These are phyloP conservation scores for Pseudogymnoascus sp. DNA, from an alignment of 2,329 filamentous ascomycete genomes.

Conservation along the genomic window DNA sequence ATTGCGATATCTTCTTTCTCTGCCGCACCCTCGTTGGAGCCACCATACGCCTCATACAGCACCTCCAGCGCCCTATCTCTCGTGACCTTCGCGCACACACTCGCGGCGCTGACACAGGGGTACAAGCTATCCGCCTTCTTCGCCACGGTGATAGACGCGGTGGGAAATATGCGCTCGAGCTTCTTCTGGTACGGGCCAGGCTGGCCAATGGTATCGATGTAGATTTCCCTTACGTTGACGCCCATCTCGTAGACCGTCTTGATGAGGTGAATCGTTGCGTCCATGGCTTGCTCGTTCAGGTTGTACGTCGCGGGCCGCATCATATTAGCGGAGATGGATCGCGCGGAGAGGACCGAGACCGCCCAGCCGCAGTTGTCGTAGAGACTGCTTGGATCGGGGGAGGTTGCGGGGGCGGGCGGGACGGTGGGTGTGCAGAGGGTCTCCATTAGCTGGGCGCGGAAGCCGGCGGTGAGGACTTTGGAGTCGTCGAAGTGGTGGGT, in stretches of 20 bases:
- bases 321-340: conserved; percentile 32
- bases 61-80: conserved; percentile 82
- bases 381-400: conserved; percentile 38
- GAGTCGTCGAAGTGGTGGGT: conserved; percentile 90
- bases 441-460: conserved; percentile 64
- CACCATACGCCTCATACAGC: conserved; percentile 53
- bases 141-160: conserved; percentile 64
- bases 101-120: conserved; percentile 87
- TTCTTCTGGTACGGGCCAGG: conserved; percentile 78
- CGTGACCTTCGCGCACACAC: conserved; percentile 93
- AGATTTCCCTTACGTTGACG: conserved; percentile 82
- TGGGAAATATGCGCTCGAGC: conserved; percentile 78
- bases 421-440: conserved; percentile 59
- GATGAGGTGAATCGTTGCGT: conserved; percentile 80
- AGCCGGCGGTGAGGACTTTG: conserved; percentile 77
- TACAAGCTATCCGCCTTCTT: conserved; percentile 93
- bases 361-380: conserved; percentile 73
- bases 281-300: conserved; percentile 91
- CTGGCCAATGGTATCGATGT: conserved; percentile 87
- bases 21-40: conserved; percentile 20
- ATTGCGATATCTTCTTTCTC: conserved; percentile 24
- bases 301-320: conserved; percentile 58
- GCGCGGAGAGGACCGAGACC: conserved; percentile 68
- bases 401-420: neutral
- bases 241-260: conserved; percentile 66